Evolutionary conservation across 1,284 basidiomycete genomes (phyloP).

Genomic region (Gomphus bonarii): DNA sequence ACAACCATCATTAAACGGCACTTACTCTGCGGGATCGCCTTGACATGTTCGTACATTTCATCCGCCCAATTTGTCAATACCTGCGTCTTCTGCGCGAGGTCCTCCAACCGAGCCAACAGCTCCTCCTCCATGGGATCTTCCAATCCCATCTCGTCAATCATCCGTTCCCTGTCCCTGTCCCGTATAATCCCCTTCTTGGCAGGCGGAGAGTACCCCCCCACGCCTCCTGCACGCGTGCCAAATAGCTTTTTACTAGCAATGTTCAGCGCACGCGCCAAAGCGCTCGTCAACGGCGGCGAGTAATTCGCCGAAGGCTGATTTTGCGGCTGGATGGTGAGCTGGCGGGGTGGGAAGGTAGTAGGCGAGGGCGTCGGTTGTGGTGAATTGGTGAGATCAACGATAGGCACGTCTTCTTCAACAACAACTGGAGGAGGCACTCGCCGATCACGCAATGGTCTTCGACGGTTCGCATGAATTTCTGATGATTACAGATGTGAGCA

Average conservation of each 20-base stretch:
- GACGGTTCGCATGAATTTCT: constrained; percentile 57
- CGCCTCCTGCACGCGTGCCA: constrained; percentile 39
- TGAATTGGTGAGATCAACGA: constrained; percentile 22
- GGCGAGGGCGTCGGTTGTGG: constrained; percentile 22
- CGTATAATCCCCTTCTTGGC: constrained; percentile 18
- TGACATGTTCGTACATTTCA: constrained; percentile 79
- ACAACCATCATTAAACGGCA: constrained; percentile 12
- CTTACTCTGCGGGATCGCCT: constrained; percentile 67
- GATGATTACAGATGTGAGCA: constrained; percentile 11
- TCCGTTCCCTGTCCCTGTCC: constrained; percentile 13
- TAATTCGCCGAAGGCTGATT: constrained; percentile 36
- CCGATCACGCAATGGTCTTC: constrained; percentile 46
- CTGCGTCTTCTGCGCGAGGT: constrained; percentile 91
- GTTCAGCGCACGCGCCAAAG: constrained; percentile 77
- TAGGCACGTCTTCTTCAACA: constrained; percentile 25
- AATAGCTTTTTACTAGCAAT: constrained; percentile 89
- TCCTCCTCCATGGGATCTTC: constrained; percentile 77
- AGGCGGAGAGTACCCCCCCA: constrained; percentile 16
- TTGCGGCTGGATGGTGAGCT: constrained; percentile 19
- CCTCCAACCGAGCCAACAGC: constrained; percentile 68
- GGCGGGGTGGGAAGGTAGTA: constrained; percentile 54
- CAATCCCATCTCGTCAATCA: constrained; percentile 15
- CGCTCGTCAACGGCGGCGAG: constrained; percentile 52
- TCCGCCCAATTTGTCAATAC: constrained; percentile 91
- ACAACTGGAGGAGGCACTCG: constrained; percentile 35